Conservation (phyloP, 164 flowering plant species). For the Nymphaea colorata region DNA sequence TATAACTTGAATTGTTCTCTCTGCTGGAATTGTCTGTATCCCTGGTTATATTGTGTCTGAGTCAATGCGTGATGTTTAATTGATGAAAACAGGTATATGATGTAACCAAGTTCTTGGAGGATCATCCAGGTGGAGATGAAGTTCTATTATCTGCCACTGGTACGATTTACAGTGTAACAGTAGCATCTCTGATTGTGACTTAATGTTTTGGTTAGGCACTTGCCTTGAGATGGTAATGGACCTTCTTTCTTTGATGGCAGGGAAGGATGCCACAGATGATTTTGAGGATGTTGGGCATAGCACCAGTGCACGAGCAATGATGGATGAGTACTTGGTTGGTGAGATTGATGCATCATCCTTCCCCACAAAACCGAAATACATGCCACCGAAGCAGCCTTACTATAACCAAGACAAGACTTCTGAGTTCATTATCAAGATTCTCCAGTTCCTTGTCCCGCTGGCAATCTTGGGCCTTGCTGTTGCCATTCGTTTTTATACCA, state of each 20-base stretch:
- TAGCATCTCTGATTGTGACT: neutral
- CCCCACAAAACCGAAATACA: conserved; percentile 28
- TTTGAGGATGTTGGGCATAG: conserved; percentile 88
- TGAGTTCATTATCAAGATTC: conserved; percentile 66
- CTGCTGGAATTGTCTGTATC: no score
- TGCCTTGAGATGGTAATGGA: neutral
- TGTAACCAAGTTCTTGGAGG: conserved; percentile 57
- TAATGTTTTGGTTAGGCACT: neutral
- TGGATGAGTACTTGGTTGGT: conserved; percentile 55
- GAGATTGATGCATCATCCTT: conserved; percentile 37
- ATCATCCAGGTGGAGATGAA: conserved; percentile 72
- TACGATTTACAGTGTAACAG: conserved; percentile 7
- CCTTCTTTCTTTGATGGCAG: conserved; percentile 21
- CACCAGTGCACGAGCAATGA: conserved; percentile 46
- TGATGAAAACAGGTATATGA: conserved; percentile 42
- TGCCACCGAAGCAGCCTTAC: conserved; percentile 44
- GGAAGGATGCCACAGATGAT: conserved; percentile 81
- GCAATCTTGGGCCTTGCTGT: conserved; percentile 64
- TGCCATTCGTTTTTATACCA: conserved; percentile 63
- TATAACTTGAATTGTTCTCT: no score
- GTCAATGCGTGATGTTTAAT: no score
- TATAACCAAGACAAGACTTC: conserved; percentile 63
- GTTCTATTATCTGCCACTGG: conserved; percentile 55
- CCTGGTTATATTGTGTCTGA: no score
- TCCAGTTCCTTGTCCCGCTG: conserved; percentile 76